A percentile compares a stretch with the other conserved stretches of the same genome.
These are phyloP conservation scores for Geotrichum ghanense DNA, from an alignment of 805 yeast species.

Conservation along the genomic window DNA sequence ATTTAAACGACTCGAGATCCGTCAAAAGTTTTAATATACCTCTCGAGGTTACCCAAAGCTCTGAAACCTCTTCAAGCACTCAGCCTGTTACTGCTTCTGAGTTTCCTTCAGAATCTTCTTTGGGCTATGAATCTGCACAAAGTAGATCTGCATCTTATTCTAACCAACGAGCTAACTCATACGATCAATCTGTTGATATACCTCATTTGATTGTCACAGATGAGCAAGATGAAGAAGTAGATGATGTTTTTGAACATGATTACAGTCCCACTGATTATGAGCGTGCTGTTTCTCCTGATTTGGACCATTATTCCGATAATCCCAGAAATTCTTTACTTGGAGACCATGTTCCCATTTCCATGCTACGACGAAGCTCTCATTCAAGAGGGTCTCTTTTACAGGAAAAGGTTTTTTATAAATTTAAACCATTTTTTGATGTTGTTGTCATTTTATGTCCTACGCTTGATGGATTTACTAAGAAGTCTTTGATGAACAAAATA, in stretches of 20 bases:
- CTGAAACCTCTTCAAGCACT: not conserved
- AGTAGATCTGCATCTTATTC: no score
- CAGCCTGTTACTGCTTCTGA: not conserved
- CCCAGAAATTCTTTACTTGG: not conserved
- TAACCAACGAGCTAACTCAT: no score
- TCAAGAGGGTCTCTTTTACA: not conserved
- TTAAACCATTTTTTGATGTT: not conserved
- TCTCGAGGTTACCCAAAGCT: not conserved
- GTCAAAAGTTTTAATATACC: not conserved
- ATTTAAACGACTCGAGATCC: not conserved
- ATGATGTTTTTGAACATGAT: not conserved
- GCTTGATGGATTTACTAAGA: slow-evolving; percentile 15
- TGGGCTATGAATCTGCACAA: no score
- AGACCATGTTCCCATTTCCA: not conserved
- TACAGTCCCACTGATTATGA: not conserved
- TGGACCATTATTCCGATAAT: not conserved
- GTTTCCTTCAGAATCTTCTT: no score
- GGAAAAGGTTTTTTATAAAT: not conserved
- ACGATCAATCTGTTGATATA: not conserved
- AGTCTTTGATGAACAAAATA: slow-evolving; percentile 17
- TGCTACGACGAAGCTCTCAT: not conserved
- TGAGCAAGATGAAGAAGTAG: not conserved
- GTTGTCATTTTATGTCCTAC: slow-evolving; percentile 21
- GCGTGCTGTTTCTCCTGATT: not conserved
- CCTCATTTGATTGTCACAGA: not conserved